Base-by-base conservation (phyloP, 805 yeast genomes). In the Kodamaea nitidulidarum region DNA sequence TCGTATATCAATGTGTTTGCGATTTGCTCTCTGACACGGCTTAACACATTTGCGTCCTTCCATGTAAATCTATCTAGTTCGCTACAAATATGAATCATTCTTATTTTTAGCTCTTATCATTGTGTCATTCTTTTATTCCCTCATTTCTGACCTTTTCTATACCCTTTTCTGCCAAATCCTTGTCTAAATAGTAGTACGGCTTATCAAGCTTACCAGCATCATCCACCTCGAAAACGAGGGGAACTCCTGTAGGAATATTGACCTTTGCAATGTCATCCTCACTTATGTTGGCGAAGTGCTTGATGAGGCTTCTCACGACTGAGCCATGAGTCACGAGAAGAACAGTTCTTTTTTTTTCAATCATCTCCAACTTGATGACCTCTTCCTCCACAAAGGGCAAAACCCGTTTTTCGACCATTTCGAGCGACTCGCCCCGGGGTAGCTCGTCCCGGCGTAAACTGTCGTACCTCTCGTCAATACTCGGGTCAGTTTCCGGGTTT, bases 181-280 rank as follows among this genome's bases (percentile, higher is more conserved):
- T 52, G 47, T 68, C 72, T 39, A 68, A 53, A 45, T 68, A 68
- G 44, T 68, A 65, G 45, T 58, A 59, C 24, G 55, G 56, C 31
- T 52, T 54, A 4, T 52, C 39, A 33, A 60, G 45, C 15, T 30
- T 30, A 6, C 64, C 65, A 6, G 47, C 40, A 31, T 63, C 63
- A 39, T 61, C 54, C 7, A 66, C 41, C 40, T 68, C 72, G 46
- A 68, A 67, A 16, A 66, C 65, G n/a, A 67, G 49, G 7, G 74
- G 74, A 3, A 68, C 60, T 1, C 73, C 74, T 1, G 72, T 68
- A 14, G 74, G 73, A 2, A 67, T 67, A 44, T 68, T 66, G 38
- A 68, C 63, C 32, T 60, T 56, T 30, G 63, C 56, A 22, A 68
- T 66, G 38, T 61, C 65, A 25, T 56, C 56, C 46, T 68, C 70